These are phyloP conservation scores for Alternaria panax DNA, from an alignment of 2,329 filamentous ascomycete genomes.

Conservation along the genomic window DNA sequence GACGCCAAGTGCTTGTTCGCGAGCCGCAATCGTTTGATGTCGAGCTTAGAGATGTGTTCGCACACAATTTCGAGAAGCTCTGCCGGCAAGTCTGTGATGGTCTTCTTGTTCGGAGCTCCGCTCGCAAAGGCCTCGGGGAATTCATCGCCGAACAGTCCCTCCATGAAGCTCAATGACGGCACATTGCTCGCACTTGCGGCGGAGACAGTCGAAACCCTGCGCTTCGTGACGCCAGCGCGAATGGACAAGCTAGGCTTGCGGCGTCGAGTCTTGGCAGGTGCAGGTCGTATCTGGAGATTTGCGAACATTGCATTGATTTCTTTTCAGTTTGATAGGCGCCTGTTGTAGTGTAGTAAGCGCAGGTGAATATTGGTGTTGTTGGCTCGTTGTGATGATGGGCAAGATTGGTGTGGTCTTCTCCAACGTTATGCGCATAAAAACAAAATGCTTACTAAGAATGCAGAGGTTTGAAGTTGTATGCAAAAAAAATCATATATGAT, in stretches of 20 bases:
- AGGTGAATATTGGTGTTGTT: neutral
- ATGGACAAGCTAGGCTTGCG: conserved; percentile 32
- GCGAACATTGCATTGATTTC: conserved; percentile 19
- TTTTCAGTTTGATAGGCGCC: neutral
- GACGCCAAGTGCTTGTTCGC: conserved; percentile 21
- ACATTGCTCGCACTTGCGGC: conserved; percentile 26
- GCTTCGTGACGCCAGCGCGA: conserved; percentile 32
- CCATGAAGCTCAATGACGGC: conserved; percentile 35
- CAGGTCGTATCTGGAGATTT: conserved; percentile 29
- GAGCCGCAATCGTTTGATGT: conserved; percentile 34
- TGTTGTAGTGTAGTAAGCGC: neutral
- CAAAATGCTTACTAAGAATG: neutral
- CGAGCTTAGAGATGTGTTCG: conserved; percentile 23
- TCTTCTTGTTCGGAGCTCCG: conserved; percentile 24
- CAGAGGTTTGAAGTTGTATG: neutral
- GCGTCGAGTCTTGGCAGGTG: conserved; percentile 29
- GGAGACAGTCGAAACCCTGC: conserved; percentile 25
- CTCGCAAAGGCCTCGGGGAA: conserved; percentile 32
- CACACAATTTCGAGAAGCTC: conserved; percentile 29
- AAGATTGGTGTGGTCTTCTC: neutral
- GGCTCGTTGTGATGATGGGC: neutral
- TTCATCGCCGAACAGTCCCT: conserved; percentile 34
- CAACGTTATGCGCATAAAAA: neutral
- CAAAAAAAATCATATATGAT: neutral
- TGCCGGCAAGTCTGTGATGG: conserved; percentile 28